Evolutionary conservation across 176 grass and related monocot genomes (phyloP).

Genomic region (Aegilops bicornis): DNA sequence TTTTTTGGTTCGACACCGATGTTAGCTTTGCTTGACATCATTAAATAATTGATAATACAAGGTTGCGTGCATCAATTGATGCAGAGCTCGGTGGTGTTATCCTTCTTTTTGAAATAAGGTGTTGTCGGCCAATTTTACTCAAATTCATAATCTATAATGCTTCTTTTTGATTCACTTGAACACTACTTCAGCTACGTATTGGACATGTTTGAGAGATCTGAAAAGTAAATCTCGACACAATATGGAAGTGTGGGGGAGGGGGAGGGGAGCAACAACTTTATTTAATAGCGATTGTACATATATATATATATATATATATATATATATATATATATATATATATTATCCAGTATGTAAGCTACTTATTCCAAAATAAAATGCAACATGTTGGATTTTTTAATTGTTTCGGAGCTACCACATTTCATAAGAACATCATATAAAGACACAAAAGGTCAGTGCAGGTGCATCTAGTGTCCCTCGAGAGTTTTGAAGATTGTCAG

Average conservation of each 20-base stretch:
- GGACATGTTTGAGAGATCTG: not conserved
- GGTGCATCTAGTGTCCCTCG: too few species aligned
- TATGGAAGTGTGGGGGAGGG: too few species aligned
- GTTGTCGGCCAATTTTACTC: not conserved
- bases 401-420: not conserved
- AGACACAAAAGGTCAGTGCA: too few species aligned
- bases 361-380: not conserved
- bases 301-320: not conserved
- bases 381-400: not conserved
- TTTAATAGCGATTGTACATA: not conserved
- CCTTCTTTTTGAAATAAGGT: too few species aligned
- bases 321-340: not conserved
- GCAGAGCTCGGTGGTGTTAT: too few species aligned
- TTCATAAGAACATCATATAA: not conserved
- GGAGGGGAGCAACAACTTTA: not conserved
- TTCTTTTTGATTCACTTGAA: not conserved
- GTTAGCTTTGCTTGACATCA: too few species aligned
- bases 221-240: not conserved
- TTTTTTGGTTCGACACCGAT: too few species aligned
- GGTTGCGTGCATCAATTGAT: too few species aligned
- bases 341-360: not conserved
- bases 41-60: too few species aligned
- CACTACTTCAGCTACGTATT: too few species aligned
- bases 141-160: not conserved
- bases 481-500: too few species aligned